Percentiles rank a stretch among this genome's conserved stretches.
Evolutionary conservation across 257 asterid species (phyloP).

Genomic region (Fraxinus excelsior): DNA sequence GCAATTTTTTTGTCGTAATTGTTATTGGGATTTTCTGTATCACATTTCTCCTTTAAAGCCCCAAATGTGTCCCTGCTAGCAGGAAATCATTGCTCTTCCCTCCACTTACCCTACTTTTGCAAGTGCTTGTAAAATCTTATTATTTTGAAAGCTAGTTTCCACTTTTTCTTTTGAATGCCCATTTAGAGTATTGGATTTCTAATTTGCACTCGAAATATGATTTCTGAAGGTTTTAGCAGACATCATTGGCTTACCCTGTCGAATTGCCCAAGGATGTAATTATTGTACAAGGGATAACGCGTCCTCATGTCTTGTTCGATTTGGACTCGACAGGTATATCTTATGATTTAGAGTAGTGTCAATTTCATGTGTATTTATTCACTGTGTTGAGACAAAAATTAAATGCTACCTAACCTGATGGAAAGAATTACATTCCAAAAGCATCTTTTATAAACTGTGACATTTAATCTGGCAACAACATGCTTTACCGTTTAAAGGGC

Average conservation of each 20-base stretch:
- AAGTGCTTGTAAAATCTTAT: background rate
- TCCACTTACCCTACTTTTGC: background rate
- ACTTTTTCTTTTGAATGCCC: conserved; percentile 17
- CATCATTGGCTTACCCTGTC: conserved; percentile 85
- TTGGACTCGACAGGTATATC: conserved; percentile 80
- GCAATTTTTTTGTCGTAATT: background rate
- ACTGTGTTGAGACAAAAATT: conserved; percentile 9
- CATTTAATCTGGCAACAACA: background rate
- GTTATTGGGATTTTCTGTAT: background rate
- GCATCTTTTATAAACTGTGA: background rate
- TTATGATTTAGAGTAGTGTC: conserved; percentile 20
- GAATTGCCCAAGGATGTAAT: conserved; percentile 94
- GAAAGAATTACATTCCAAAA: conserved; percentile 1
- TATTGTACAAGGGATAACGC: conserved; percentile 82
- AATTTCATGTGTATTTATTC: conserved; percentile 15
- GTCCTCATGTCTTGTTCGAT: conserved; percentile 92
- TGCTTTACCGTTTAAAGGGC: background rate
- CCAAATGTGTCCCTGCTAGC: background rate
- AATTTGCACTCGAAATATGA: conserved; percentile 11
- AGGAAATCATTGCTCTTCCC: background rate
- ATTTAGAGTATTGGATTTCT: background rate
- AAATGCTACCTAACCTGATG: conserved; percentile 10
- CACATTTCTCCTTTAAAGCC: background rate
- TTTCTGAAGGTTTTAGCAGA: conserved; percentile 88
- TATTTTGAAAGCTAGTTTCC: background rate